phyloP scores from a whole-genome alignment of 371 early-diverging fungal genomes.

The Mucor piriformis region DNA sequence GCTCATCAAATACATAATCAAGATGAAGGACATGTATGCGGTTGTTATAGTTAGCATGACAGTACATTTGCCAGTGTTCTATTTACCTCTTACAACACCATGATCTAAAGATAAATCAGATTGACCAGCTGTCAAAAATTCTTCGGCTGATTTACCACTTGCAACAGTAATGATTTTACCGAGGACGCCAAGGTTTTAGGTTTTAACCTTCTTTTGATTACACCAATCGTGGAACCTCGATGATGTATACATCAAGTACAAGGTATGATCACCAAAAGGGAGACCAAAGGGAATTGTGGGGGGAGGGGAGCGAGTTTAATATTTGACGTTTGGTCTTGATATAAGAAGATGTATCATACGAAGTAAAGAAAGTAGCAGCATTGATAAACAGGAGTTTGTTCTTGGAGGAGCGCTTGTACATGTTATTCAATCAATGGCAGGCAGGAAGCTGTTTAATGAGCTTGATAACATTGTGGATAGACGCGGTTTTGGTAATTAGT shows the following conservation, averaged over 20 bases:
- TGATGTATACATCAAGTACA: constrained; percentile 26
- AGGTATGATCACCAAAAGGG: constrained; percentile 40
- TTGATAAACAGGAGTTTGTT: constrained; percentile 31
- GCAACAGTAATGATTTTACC: constrained; percentile 31
- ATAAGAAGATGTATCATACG: constrained; percentile 29
- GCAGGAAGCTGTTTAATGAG: constrained; percentile 9
- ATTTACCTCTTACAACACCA: constrained; percentile 34
- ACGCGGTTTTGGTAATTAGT: neutral
- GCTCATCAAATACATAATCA: constrained; percentile 29
- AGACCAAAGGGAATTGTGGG: constrained; percentile 37
- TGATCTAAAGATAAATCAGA: constrained; percentile 32
- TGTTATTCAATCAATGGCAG: constrained; percentile 1
- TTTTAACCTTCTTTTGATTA: constrained; percentile 34
- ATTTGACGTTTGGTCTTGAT: constrained; percentile 28
- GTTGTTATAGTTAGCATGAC: too few relatives aligned
- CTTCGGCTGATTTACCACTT: constrained; percentile 31
- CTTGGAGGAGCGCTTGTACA: constrained; percentile 30
- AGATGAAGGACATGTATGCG: constrained; percentile 32
- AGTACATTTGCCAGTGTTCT: too few relatives aligned
- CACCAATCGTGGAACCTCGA: constrained; percentile 43
- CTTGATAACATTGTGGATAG: constrained; percentile 16
- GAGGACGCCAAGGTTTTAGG: constrained; percentile 28
- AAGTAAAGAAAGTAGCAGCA: constrained; percentile 30
- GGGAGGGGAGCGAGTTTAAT: constrained; percentile 37
- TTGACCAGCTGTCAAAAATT: constrained; percentile 30